Evolutionary conservation across 2,329 filamentous ascomycete species (phyloP), one percentile per base, ranked within the genome.

Genomic region (Verticillium dahliae): DNA sequence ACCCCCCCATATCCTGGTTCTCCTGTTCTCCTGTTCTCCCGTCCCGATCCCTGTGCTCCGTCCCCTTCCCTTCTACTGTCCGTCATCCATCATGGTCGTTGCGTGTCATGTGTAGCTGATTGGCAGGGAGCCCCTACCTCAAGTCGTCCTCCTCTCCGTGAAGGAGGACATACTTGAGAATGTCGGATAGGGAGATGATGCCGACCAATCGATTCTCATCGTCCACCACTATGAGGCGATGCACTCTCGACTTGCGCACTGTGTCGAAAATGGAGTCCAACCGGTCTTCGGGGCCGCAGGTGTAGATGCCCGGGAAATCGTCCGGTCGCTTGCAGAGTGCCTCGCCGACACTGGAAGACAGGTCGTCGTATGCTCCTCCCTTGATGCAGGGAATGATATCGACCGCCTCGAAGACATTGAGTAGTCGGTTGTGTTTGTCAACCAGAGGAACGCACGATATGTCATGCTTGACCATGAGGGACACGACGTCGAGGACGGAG

Each of bases 361-460:
- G 81, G 67, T 97, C 94, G 66, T 98, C 95, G 71, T 98, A 98
- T 39, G 87, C 87, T 22, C 93, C 92, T 27, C 92, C 92, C 76
- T 96, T 96, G 76, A 99, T 96, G 69, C 97, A 88, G 0, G 93
- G 90, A 68, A 99, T 97, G 63, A 99, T 93, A 75, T 99, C 95
- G 58, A 99, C 93, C 1, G 95, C 91, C 77, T 99, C 96, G 70
- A 99, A 99, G 11, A 98, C 92, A 71, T 99, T 99, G 65, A 98
- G 85, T 0, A 99, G 87, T 75, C 85, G 79, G 69, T 83, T 81
- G 41, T 92, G 86, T 57, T 84, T 84, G 70, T 98, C 95, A 61
- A 99, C 79, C 61, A 99, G 95, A 10, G 95, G 95, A 39, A 99
- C 90, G 70, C 92, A 96, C 52, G 92, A 97, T 70, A 99, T 98